Evolutionary conservation across 1,284 basidiomycete species (phyloP).

Genomic region (Flammula alnicola): DNA sequence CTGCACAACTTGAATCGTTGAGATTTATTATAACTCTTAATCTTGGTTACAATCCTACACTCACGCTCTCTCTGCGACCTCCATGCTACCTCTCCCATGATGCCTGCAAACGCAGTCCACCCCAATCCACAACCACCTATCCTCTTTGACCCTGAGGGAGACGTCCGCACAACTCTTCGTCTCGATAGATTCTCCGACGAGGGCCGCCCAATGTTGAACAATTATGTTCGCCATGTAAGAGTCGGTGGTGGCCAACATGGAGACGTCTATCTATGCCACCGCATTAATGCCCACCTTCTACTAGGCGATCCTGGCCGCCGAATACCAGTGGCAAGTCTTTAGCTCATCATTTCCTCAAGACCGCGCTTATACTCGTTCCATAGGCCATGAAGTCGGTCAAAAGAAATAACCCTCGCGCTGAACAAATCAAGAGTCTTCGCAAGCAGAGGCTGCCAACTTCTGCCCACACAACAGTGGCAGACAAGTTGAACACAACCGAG

Average conservation of each 20-base stretch:
- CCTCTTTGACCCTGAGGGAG: slow-evolving; percentile 49
- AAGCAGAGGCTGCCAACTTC: slow-evolving; percentile 56
- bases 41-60: too few species aligned
- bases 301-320: slow-evolving; percentile 31
- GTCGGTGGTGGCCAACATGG: slow-evolving; percentile 86
- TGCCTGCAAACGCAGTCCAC: slow-evolving; percentile 22
- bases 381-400: slow-evolving; percentile 88
- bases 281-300: slow-evolving; percentile 43
- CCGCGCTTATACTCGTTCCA: not conserved
- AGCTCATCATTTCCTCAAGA: not conserved
- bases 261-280: slow-evolving; percentile 74
- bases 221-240: slow-evolving; percentile 71
- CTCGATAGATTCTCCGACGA: slow-evolving; percentile 29
- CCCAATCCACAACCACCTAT: slow-evolving; percentile 11
- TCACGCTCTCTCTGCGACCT: slow-evolving; percentile 5
- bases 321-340: slow-evolving; percentile 39
- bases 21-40: too few species aligned
- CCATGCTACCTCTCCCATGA: slow-evolving; percentile 26
- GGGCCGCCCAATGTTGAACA: slow-evolving; percentile 69
- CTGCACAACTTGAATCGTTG: too few species aligned
- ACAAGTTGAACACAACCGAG: slow-evolving; percentile 73
- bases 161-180: slow-evolving; percentile 66
- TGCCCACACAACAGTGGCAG: slow-evolving; percentile 54
- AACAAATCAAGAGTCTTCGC: slow-evolving; percentile 65
- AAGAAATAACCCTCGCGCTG: slow-evolving; percentile 44